These are phyloP conservation scores for Colletotrichum zoysiae DNA, from an alignment of 2,329 filamentous ascomycete species.

Conservation along the genomic window DNA sequence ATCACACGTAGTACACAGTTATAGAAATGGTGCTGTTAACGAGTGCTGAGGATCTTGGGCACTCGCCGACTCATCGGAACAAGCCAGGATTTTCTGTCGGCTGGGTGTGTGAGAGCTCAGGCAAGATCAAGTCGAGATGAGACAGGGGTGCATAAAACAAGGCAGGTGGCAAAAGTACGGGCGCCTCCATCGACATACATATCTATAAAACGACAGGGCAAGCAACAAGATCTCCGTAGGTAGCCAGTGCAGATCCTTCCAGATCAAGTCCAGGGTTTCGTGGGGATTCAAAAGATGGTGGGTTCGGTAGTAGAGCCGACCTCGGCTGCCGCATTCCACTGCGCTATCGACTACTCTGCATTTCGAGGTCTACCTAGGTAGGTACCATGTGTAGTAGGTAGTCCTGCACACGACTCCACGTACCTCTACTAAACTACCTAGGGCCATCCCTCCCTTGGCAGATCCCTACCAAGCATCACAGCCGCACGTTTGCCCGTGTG, in stretches of 20 bases:
- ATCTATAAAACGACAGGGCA: background rate
- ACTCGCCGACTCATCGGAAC: background rate
- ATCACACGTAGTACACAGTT: too few species aligned
- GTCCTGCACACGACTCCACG: background rate
- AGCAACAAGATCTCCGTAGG: constrained; percentile 11
- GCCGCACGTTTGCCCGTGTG: constrained; percentile 10
- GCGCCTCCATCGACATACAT: background rate
- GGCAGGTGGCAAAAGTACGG: constrained; percentile 10
- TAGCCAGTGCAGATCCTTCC: constrained; percentile 14
- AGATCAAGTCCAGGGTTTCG: constrained; percentile 17
- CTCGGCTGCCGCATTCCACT: background rate
- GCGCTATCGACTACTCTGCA: background rate
- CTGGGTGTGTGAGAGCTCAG: too few species aligned
- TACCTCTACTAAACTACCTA: background rate
- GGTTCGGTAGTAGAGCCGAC: constrained; percentile 1
- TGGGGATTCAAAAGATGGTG: constrained; percentile 37
- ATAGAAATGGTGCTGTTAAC: background rate
- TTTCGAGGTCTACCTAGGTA: background rate
- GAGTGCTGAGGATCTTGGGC: background rate
- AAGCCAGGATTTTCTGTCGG: background rate
- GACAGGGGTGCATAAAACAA: background rate
- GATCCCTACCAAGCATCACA: background rate
- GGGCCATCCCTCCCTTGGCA: background rate
- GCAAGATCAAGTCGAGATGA: background rate
- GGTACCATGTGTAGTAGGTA: background rate